A percentile compares a stretch with the other conserved stretches of the same genome.
Evolutionary conservation across 2,329 filamentous ascomycete species (phyloP).

Genomic region (Aspergillus texensis): DNA sequence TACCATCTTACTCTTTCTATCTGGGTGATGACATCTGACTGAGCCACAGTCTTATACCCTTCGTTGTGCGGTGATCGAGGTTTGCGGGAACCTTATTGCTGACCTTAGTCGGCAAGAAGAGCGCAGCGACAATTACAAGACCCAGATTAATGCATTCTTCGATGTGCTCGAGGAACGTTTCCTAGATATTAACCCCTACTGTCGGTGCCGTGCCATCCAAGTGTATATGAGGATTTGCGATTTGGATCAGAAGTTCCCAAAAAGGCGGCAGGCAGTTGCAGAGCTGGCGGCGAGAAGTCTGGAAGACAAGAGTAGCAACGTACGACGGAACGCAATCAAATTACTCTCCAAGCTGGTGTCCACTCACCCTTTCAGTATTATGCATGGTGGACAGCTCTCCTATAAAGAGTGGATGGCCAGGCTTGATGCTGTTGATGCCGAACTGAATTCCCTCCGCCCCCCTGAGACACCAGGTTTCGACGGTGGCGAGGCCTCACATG

Average conservation of each 20-base stretch:
- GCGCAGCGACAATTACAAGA: slow-evolving; percentile 87
- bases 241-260: slow-evolving; percentile 93
- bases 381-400: slow-evolving; percentile 85
- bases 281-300: slow-evolving; percentile 86
- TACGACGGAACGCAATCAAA: slow-evolving; percentile 92
- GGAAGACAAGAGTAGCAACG: slow-evolving; percentile 97
- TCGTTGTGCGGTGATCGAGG: slow-evolving; percentile 90
- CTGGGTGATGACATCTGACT: slow-evolving; percentile 7
- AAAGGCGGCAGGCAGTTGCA: slow-evolving; percentile 82
- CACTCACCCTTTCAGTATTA: slow-evolving; percentile 89
- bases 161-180: slow-evolving; percentile 96
- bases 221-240: slow-evolving; percentile 92
- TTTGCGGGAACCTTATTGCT: slow-evolving; percentile 91
- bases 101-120: slow-evolving; percentile 92
- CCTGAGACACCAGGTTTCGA: slow-evolving; percentile 72
- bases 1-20: neutral
- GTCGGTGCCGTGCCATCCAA: slow-evolving; percentile 85
- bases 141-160: slow-evolving; percentile 94
- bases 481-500: slow-evolving; percentile 67
- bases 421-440: slow-evolving; percentile 78
- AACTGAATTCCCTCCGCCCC: slow-evolving; percentile 80
- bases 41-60: slow-evolving; percentile 77
- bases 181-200: slow-evolving; percentile 95
- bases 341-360: slow-evolving; percentile 84
- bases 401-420: slow-evolving; percentile 83